Conservation (phyloP, 192 early-diverging fungal species). For the Phycomyces nitens region DNA sequence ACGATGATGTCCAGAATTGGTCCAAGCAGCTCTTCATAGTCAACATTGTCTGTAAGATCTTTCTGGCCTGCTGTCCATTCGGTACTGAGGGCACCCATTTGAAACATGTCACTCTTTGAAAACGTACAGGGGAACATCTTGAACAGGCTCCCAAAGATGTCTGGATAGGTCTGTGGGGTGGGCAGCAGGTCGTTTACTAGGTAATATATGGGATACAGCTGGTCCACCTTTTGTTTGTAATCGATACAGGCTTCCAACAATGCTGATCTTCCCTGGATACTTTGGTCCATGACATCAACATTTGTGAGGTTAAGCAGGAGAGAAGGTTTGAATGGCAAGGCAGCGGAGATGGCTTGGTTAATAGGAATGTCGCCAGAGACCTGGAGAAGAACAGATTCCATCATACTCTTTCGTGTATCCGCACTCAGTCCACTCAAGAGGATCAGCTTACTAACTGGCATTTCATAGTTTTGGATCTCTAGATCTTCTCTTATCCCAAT, state of each 20-base stretch:
- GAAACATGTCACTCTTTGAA: slow-evolving; percentile 13
- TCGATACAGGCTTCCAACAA: slow-evolving; percentile 24
- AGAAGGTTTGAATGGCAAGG: slow-evolving; percentile 22
- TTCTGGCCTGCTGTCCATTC: slow-evolving; percentile 5
- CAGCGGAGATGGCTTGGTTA: slow-evolving; percentile 19
- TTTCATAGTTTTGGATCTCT: not conserved
- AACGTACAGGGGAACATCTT: slow-evolving; percentile 23
- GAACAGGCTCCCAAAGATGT: slow-evolving; percentile 10
- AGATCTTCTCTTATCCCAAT: not conserved
- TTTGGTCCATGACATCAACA: not conserved
- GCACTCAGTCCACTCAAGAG: not conserved
- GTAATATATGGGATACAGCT: slow-evolving; percentile 16
- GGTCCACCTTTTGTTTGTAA: slow-evolving; percentile 16
- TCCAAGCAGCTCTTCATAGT: slow-evolving; percentile 21
- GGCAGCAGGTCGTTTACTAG: slow-evolving; percentile 14
- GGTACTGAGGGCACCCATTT: slow-evolving; percentile 2
- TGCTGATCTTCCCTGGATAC: not conserved
- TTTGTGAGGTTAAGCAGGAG: slow-evolving; percentile 7
- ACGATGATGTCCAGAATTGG: slow-evolving; percentile 23
- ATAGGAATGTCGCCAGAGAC: slow-evolving; percentile 24
- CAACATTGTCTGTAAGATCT: not conserved
- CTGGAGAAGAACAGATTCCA: slow-evolving; percentile 17
- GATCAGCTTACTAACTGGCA: not conserved
- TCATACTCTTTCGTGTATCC: not conserved
- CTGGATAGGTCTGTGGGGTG: slow-evolving; percentile 5